phyloP scores from a whole-genome alignment of 345 rosid species.

The Corchorus olitorius region DNA sequence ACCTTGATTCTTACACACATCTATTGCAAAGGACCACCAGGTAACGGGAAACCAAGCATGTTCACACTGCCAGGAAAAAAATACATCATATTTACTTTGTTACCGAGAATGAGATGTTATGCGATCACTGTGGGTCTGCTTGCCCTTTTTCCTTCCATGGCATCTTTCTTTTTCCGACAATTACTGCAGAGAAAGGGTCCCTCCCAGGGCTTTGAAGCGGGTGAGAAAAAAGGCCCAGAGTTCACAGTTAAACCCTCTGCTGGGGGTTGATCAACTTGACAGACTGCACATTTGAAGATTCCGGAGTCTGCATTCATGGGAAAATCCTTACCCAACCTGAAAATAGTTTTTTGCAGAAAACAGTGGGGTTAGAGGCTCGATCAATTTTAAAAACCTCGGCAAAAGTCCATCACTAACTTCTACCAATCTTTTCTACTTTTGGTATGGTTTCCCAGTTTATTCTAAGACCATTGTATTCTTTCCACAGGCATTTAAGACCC shows the following conservation, averaged over 20 bases:
- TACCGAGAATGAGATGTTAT: constrained; percentile 36
- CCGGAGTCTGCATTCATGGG: constrained; percentile 57
- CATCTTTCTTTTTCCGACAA: constrained; percentile 94
- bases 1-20: constrained; percentile 44
- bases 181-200: constrained; percentile 87
- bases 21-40: constrained; percentile 36
- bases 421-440: too few species aligned
- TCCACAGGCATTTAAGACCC: neutral
- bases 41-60: constrained; percentile 40
- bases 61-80: constrained; percentile 53
- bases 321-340: constrained; percentile 86
- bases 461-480: neutral
- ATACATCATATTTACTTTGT: constrained; percentile 50
- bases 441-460: too few species aligned
- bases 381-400: neutral
- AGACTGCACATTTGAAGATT: constrained; percentile 87
- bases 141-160: constrained; percentile 98
- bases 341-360: constrained; percentile 22
- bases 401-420: too few species aligned
- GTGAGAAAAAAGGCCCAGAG: constrained; percentile 66
- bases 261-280: constrained; percentile 85
- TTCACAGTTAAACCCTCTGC: constrained; percentile 57
- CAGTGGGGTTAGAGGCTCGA: neutral
- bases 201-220: constrained; percentile 83
- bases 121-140: constrained; percentile 51